These are phyloP conservation scores for Jamesozyma jinghongensis DNA, from an alignment of 805 yeast species.

Conservation along the genomic window DNA sequence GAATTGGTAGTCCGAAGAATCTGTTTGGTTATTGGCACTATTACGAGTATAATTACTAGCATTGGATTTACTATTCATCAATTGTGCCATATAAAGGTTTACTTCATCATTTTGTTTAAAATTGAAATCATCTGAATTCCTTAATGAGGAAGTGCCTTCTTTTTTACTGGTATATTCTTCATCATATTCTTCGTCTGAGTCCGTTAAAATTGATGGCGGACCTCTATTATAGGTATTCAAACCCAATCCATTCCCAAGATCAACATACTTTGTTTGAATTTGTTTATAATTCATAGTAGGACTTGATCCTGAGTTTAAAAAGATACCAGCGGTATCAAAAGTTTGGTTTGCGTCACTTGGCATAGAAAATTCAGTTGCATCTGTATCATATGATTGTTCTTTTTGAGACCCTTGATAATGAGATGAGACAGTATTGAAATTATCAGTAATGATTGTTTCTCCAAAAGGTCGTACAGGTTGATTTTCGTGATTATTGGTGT, in stretches of 20 bases:
- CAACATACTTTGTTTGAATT: slow-evolving; percentile 16
- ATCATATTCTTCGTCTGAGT: slow-evolving; percentile 25
- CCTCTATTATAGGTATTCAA: slow-evolving; percentile 30
- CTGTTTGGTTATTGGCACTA: slow-evolving; percentile 1
- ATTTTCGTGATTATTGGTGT: background rate
- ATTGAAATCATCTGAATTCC: background rate
- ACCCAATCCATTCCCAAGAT: slow-evolving; percentile 31
- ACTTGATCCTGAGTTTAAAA: background rate
- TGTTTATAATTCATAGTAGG: background rate
- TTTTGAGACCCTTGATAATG: background rate
- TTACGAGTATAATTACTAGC: slow-evolving; percentile 2
- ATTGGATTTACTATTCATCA: slow-evolving; percentile 17
- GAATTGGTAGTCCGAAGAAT: background rate
- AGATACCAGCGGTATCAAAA: background rate
- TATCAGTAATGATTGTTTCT: background rate
- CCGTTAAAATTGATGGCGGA: slow-evolving; percentile 34
- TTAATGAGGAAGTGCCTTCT: slow-evolving; percentile 1
- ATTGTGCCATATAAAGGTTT: slow-evolving; percentile 21
- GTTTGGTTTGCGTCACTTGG: background rate
- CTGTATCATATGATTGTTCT: background rate
- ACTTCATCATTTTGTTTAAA: slow-evolving; percentile 9
- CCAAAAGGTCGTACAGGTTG: background rate
- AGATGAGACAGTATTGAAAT: background rate
- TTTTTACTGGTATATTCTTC: slow-evolving; percentile 18
- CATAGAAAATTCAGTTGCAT: no score